Percentiles rank a stretch among this genome's conserved stretches.
phyloP scores from a whole-genome alignment of 2,329 filamentous ascomycete genomes.

The Orbilia quercus region DNA sequence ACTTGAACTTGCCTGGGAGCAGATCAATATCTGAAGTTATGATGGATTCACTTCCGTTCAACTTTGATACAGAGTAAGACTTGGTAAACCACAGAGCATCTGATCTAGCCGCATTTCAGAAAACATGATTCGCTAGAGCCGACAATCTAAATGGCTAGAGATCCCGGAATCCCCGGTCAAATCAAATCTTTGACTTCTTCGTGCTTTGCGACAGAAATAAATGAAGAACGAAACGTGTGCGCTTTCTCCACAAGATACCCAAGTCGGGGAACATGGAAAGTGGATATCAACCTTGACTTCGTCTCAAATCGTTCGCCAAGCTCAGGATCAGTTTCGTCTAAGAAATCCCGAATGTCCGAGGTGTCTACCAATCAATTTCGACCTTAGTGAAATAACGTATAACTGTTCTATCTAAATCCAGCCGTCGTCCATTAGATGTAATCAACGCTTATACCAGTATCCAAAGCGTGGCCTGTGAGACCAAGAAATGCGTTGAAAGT shows the following conservation, averaged over 20 bases:
- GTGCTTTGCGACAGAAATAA: too few relatives aligned
- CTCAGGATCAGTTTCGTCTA: too few relatives aligned
- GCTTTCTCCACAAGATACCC: neutral
- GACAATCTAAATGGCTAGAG: conserved; percentile 19
- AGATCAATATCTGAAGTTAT: conserved; percentile 32
- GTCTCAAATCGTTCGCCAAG: conserved; percentile 6
- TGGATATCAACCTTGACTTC: conserved; percentile 15
- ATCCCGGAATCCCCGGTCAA: neutral
- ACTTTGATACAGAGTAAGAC: conserved; percentile 3
- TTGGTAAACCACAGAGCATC: neutral
- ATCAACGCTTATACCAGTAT: too few relatives aligned
- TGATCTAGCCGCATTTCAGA: conserved; percentile 4
- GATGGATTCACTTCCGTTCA: conserved; percentile 2
- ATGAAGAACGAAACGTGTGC: neutral
- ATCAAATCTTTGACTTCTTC: neutral
- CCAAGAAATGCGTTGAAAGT: neutral
- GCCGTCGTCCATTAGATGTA: too few relatives aligned
- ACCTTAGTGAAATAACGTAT: too few relatives aligned
- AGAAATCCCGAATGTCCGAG: too few relatives aligned
- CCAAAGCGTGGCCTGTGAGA: too few relatives aligned
- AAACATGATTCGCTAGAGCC: conserved; percentile 21
- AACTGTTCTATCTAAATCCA: too few relatives aligned
- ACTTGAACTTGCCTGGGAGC: neutral
- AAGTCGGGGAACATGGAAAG: conserved; percentile 33
- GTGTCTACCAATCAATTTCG: too few relatives aligned